Evolutionary conservation across 208 protist species (phyloP).

Genomic region (Leptomonas seymouri): DNA sequence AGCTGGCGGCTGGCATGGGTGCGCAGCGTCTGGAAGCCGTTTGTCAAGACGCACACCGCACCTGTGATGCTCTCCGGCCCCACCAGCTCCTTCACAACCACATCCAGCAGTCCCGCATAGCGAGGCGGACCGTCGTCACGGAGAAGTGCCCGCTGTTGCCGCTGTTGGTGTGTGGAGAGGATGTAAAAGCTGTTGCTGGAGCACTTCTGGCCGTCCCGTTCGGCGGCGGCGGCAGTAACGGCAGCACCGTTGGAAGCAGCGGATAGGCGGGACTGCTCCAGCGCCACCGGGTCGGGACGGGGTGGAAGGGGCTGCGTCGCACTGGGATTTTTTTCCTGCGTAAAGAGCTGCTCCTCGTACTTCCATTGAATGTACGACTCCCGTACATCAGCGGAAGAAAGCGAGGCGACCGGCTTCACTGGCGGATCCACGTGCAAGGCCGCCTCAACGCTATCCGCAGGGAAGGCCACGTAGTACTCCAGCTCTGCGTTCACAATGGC

Average conservation of each 20-base stretch:
- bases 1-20: constrained; percentile 42
- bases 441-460: constrained; percentile 33
- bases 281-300: constrained; percentile 25
- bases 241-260: not conserved
- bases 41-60: constrained; percentile 61
- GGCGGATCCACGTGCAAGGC: constrained; percentile 23
- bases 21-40: constrained; percentile 75
- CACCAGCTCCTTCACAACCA: constrained; percentile 63
- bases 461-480: constrained; percentile 56
- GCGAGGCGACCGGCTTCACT: constrained; percentile 40
- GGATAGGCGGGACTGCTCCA: constrained; percentile 16
- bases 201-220: not conserved
- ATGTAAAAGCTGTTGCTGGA: constrained; percentile 2
- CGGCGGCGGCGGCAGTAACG: not conserved
- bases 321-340: constrained; percentile 31
- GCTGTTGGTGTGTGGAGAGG: not conserved
- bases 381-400: constrained; percentile 43
- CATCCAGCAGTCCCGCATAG: constrained; percentile 53
- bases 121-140: constrained; percentile 45
- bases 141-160: constrained; percentile 14
- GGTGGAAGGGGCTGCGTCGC: constrained; percentile 14
- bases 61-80: constrained; percentile 36
- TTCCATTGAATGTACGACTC: constrained; percentile 64
- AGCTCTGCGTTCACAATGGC: constrained; percentile 59
- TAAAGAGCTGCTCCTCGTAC: constrained; percentile 66